phyloP scores from a whole-genome alignment of 2,329 filamentous ascomycete species.

The Trichoderma gracile region DNA sequence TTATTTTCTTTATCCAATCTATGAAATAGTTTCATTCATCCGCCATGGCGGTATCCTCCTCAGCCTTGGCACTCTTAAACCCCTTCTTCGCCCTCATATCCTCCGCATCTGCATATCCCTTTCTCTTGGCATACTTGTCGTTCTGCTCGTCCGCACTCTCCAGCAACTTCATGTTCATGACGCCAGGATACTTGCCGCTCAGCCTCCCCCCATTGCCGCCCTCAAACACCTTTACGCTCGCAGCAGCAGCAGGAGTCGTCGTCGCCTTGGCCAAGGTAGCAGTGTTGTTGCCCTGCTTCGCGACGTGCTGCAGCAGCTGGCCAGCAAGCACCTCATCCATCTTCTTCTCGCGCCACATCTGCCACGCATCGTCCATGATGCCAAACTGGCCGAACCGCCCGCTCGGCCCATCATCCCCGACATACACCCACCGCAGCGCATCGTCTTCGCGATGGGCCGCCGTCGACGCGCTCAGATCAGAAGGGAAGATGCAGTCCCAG shows the following conservation, averaged over 20 bases:
- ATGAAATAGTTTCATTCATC: conserved; percentile 13
- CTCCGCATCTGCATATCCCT: conserved; percentile 56
- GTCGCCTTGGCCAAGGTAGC: neutral
- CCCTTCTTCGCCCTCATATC: conserved; percentile 46
- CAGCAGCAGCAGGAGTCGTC: conserved; percentile 26
- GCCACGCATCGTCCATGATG: conserved; percentile 76
- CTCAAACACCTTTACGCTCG: conserved; percentile 48
- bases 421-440: conserved; percentile 74
- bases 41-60: conserved; percentile 23
- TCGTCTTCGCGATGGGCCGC: conserved; percentile 49
- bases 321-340: conserved; percentile 85
- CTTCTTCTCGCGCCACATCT: conserved; percentile 78
- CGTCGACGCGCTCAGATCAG: conserved; percentile 38
- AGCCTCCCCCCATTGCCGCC: conserved; percentile 55
- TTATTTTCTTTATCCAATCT: neutral
- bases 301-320: conserved; percentile 66
- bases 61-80: conserved; percentile 37
- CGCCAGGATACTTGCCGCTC: conserved; percentile 55
- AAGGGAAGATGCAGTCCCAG: conserved; percentile 92
- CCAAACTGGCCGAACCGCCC: conserved; percentile 66
- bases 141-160: conserved; percentile 57
- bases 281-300: conserved; percentile 40
- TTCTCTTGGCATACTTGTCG: conserved; percentile 61
- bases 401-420: conserved; percentile 63
- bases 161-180: conserved; percentile 54